Evolutionary conservation across 305 asterid species (phyloP).

Genomic region (Plantago coronopus): DNA sequence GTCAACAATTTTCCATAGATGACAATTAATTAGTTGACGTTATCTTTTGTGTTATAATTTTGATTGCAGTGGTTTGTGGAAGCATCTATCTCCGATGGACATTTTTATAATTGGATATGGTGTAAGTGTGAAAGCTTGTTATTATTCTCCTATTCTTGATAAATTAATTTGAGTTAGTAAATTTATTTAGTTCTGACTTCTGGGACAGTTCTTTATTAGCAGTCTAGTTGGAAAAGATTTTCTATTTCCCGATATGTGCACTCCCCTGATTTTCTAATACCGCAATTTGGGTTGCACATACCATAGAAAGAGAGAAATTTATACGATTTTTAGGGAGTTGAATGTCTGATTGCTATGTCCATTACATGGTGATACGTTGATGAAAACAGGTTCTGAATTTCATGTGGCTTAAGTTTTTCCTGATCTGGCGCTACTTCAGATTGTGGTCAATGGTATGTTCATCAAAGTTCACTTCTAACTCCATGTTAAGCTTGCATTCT

Average conservation of each 20-base stretch:
- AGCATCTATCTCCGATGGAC: constrained; percentile 76
- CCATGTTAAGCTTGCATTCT: constrained; percentile 13
- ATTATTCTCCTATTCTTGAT: constrained; percentile 17
- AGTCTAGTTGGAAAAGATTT: background rate
- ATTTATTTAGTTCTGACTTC: constrained; percentile 22
- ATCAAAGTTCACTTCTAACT: constrained; percentile 10
- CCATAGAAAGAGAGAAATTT: too few relatives aligned
- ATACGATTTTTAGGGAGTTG: background rate
- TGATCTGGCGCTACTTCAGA: constrained; percentile 94
- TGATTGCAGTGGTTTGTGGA: constrained; percentile 78
- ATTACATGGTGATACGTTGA: constrained; percentile 18
- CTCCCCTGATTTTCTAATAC: too few relatives aligned
- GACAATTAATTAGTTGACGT: constrained; percentile 16
- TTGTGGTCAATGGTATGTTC: constrained; percentile 86
- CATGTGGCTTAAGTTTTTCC: constrained; percentile 97
- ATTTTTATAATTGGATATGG: constrained; percentile 94
- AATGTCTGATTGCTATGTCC: constrained; percentile 17
- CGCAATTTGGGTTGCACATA: too few relatives aligned
- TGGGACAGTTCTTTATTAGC: constrained; percentile 15
- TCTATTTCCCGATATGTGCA: too few relatives aligned
- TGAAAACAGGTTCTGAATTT: constrained; percentile 77
- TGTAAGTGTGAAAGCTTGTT: constrained; percentile 46
- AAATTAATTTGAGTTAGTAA: constrained; percentile 9
- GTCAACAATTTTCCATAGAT: constrained; percentile 9
- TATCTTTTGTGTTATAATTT: constrained; percentile 21